These are phyloP conservation scores for Aureobasidium mangrovei DNA, from an alignment of 2,329 filamentous ascomycete species.

Conservation along the genomic window DNA sequence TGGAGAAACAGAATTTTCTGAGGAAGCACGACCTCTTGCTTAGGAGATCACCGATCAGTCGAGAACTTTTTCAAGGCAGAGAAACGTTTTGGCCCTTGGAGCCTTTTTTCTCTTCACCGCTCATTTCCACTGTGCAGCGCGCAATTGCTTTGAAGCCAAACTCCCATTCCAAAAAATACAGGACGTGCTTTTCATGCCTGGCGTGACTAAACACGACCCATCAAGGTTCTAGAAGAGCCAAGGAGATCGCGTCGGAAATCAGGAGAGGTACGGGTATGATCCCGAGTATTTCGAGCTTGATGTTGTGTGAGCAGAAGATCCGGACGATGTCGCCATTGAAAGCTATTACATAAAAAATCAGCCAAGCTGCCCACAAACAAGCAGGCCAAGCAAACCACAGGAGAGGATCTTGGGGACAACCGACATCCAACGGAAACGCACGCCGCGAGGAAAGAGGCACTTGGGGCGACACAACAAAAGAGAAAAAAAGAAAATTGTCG, in stretches of 20 bases:
- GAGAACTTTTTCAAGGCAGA: conserved; percentile 11
- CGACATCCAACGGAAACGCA: not conserved
- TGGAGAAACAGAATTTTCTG: conserved; percentile 12
- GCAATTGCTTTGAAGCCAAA: not conserved
- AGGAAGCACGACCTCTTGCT: not conserved
- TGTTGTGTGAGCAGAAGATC: not conserved
- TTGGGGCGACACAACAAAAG: conserved; percentile 1
- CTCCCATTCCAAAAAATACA: not conserved
- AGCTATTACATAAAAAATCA: conserved; percentile 9
- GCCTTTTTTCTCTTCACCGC: conserved; percentile 5
- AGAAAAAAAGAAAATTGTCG: not conserved
- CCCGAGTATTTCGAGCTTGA: not conserved
- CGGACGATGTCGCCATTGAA: conserved; percentile 9
- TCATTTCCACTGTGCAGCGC: conserved; percentile 2
- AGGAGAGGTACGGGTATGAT: conserved; percentile 1
- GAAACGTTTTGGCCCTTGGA: not conserved
- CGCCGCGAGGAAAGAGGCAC: not conserved
- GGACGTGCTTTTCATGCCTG: conserved; percentile 1
- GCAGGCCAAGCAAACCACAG: conserved; percentile 3
- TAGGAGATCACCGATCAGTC: conserved; percentile 3
- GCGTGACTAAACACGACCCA: not conserved
- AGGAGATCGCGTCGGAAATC: not conserved
- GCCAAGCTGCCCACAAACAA: not conserved
- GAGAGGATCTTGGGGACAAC: conserved; percentile 7
- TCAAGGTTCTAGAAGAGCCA: not conserved